These are phyloP conservation scores for Saccharomyces hybrid DNA, from an alignment of 1,139 yeast species.

Conservation along the genomic window DNA sequence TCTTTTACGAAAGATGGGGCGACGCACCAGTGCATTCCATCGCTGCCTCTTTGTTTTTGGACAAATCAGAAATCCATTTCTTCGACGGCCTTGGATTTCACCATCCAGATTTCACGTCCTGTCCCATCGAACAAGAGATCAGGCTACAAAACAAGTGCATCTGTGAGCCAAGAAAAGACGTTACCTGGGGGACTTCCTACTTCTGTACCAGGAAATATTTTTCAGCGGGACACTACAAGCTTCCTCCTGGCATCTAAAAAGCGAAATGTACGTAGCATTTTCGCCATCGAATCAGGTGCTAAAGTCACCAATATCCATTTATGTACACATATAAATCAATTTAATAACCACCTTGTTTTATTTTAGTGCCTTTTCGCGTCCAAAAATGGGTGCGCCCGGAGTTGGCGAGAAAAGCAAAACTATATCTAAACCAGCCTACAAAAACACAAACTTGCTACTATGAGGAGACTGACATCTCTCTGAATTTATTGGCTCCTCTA, in stretches of 20 bases:
- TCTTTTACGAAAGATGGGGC: constrained; percentile 90
- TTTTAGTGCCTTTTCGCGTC: background rate
- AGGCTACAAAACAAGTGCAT: constrained; percentile 52
- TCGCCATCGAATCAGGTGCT: background rate
- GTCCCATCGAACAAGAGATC: constrained; percentile 57
- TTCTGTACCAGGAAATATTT: constrained; percentile 33
- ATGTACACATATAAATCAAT: constrained; percentile 8
- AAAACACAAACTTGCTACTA: background rate
- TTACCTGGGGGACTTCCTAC: constrained; percentile 30
- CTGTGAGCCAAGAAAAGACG: constrained; percentile 47
- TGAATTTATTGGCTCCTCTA: constrained; percentile 7
- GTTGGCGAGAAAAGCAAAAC: background rate
- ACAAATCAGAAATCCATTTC: constrained; percentile 61
- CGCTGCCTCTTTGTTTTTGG: constrained; percentile 71
- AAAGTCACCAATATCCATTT: background rate
- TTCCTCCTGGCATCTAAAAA: constrained; percentile 23
- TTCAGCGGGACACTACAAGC: constrained; percentile 21
- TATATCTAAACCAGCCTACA: background rate
- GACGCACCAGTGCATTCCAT: constrained; percentile 89
- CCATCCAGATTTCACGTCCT: constrained; percentile 70
- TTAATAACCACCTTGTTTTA: background rate
- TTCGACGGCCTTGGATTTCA: constrained; percentile 79
- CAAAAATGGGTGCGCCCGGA: background rate
- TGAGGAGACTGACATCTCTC: background rate
- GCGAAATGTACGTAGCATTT: background rate